phyloP scores from a whole-genome alignment of 2,329 filamentous ascomycete species.

The Epichloe amarillans region DNA sequence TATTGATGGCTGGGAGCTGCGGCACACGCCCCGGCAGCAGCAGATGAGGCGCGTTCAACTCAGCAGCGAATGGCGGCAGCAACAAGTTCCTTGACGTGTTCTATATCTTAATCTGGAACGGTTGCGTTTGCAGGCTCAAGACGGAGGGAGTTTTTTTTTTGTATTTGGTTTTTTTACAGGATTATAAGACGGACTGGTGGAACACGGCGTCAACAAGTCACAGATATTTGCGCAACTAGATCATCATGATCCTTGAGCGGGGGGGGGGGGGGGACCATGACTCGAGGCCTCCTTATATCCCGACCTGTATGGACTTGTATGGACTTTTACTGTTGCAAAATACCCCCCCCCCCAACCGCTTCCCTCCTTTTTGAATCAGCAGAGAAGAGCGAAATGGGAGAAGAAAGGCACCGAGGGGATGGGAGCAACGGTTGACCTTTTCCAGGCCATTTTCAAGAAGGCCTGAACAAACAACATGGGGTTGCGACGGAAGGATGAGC shows the following conservation, averaged over 20 bases:
- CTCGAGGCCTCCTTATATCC: not conserved
- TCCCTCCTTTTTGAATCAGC: not conserved
- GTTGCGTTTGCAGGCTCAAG: not conserved
- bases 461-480: not conserved
- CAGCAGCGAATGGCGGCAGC: not conserved
- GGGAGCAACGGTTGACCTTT: not conserved
- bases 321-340: not conserved
- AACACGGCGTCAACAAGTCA: constrained; percentile 1
- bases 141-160: not conserved
- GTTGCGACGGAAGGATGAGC: constrained; percentile 8
- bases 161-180: not conserved
- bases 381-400: not conserved
- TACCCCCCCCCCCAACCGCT: not conserved
- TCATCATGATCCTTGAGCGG: constrained; percentile 1
- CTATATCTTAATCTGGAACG: constrained; percentile 3
- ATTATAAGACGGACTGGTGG: not conserved
- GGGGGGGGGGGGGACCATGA: constrained; percentile 1
- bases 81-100: constrained; percentile 2
- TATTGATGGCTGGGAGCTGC: not conserved
- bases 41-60: not conserved
- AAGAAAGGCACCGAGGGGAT: not conserved
- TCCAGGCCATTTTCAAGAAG: not conserved
- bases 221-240: not conserved
- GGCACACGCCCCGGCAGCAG: not conserved
- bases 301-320: not conserved